Evolutionary conservation across 2,329 filamentous ascomycete species (phyloP).

Genomic region (Lachnellula hyalina): DNA sequence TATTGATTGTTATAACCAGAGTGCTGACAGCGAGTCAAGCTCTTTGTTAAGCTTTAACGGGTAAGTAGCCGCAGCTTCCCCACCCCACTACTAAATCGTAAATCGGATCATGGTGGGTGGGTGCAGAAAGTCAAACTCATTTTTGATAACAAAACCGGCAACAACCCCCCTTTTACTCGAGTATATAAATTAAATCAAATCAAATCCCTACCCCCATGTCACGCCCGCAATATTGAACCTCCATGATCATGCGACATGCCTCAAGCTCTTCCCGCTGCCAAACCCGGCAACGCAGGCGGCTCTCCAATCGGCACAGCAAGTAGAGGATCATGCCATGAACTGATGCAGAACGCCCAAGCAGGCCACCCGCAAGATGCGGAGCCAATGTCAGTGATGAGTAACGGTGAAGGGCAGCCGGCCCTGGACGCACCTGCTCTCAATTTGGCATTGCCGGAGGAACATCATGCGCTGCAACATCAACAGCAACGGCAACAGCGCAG

Average conservation of each 20-base stretch:
- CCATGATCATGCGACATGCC: constrained; percentile 21
- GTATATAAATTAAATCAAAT: too few relatives aligned
- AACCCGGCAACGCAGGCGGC: constrained; percentile 12
- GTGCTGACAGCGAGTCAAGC: too few relatives aligned
- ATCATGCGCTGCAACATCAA: background rate
- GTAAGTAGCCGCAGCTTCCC: too few relatives aligned
- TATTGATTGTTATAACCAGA: too few relatives aligned
- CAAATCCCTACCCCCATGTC: too few relatives aligned
- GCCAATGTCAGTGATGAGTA: background rate
- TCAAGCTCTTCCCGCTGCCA: constrained; percentile 14
- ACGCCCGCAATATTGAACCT: background rate
- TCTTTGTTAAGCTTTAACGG: too few relatives aligned
- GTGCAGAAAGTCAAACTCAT: too few relatives aligned
- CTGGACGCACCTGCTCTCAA: background rate
- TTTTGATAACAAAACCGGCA: too few relatives aligned
- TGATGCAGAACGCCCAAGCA: constrained; percentile 2
- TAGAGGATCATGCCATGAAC: constrained; percentile 12
- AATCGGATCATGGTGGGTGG: too few relatives aligned
- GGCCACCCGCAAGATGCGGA: background rate
- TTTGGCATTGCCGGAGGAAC: background rate
- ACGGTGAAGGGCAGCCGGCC: background rate
- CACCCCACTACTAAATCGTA: too few relatives aligned
- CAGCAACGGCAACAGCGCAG: background rate
- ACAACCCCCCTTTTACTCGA: too few relatives aligned
- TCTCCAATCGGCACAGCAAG: background rate